Base-by-base conservation (phyloP, 164 flowering plant genomes). In the Litsea cubeba region DNA sequence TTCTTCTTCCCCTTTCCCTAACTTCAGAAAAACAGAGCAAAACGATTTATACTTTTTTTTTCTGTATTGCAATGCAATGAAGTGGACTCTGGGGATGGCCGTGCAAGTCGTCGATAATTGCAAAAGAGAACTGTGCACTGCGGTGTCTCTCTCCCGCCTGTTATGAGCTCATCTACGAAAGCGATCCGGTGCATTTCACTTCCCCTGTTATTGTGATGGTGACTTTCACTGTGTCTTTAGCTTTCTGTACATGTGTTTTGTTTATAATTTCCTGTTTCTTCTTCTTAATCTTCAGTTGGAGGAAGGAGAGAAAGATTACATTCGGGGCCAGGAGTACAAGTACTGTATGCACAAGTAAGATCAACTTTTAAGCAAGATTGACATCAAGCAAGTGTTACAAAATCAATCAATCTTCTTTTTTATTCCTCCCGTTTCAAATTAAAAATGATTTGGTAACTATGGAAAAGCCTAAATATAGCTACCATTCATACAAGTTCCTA, bases 241-340 rank as follows among this genome's bases (percentile, higher is more conserved):
- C 50, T 46, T 46, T 22, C 6, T 50, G 11, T 30, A 23, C 5
- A 2, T 22, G n/a, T 14, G 22, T 72, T 54, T 46, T 69, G 8
- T 24, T 72, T 74, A 28, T 15, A 54, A 50, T 23, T 30, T 30
- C 35, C 40, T 54, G 32, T 65, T 49, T 32, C 32, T 66, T 66
- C 32, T 66, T 69, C 32, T 66, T 69, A 15, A 40, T 67, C 10
- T 46, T 54, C 81, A 92, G 98, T 85, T 94, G 72, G 98, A 94
- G 82, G 98, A 92, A 90, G 98, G 98, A 68, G 98, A 95, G 83
- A 94, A 86, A 72, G 98, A 95, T 81, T 84, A 78, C 71, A 46
- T 82, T 26, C 83, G 97, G 78, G 75, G 98, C 74, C 93, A 90
- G 76, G 97, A 95, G 84, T 95, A 74, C 85, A 95, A 92, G 79